These are phyloP conservation scores for Cercospora citrullina DNA, from an alignment of 2,329 filamentous ascomycete species.

Conservation along the genomic window DNA sequence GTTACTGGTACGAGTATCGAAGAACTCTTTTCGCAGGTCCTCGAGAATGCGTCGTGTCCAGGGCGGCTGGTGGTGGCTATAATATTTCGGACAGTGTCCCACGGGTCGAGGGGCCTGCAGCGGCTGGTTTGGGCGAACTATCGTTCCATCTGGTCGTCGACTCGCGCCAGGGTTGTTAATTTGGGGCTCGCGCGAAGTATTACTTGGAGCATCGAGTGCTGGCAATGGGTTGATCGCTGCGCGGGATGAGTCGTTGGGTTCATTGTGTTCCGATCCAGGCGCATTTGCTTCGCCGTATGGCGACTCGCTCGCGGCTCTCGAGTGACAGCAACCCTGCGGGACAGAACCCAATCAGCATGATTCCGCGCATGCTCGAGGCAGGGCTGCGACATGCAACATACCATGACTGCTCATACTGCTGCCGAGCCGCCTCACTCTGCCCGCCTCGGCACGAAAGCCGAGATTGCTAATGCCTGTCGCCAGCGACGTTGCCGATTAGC, in stretches of 20 bases:
- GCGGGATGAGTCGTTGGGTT: conserved; percentile 15
- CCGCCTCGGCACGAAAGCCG: background rate
- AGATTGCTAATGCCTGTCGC: background rate
- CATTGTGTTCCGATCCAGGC: background rate
- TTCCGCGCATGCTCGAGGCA: background rate
- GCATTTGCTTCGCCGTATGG: conserved; percentile 1
- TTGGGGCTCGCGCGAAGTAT: background rate
- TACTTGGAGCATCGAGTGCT: conserved; percentile 1
- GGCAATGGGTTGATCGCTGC: conserved; percentile 10
- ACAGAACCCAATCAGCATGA: conserved; percentile 10
- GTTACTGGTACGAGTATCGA: conserved; percentile 83
- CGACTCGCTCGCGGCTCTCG: conserved; percentile 13
- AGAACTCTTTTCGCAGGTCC: conserved; percentile 77
- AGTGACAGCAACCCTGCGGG: conserved; percentile 23
- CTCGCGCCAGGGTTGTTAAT: conserved; percentile 7
- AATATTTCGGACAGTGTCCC: conserved; percentile 24
- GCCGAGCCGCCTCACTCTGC: background rate
- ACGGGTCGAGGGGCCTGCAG: conserved; percentile 31
- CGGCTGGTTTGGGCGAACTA: conserved; percentile 32
- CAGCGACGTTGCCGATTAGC: background rate
- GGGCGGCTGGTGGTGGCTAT: conserved; percentile 33
- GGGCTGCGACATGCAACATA: background rate
- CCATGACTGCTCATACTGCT: conserved; percentile 7
- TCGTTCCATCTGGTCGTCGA: conserved; percentile 6
- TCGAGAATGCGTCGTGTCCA: conserved; percentile 73